Base-by-base conservation (phyloP, 2,329 filamentous ascomycete genomes). In the Penicillium capsulatum region DNA sequence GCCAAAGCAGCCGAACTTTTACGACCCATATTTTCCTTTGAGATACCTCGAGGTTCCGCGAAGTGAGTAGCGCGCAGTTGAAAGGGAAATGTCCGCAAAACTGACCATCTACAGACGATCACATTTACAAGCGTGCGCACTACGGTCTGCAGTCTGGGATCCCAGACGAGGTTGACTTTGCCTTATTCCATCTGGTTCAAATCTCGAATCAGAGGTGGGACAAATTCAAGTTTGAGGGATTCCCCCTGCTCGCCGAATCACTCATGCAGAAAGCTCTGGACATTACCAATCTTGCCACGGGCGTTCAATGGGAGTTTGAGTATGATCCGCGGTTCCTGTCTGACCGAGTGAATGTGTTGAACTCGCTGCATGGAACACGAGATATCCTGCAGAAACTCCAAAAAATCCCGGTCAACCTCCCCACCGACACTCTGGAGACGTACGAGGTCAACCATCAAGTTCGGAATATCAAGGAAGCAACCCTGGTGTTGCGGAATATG, bases 201-300 rank as follows among this genome's bases (percentile, higher is more conserved):
- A 96, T 97, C 17, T 96, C 90, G 0, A 92, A 84, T 58, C 90
- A 97, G 64, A 80, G 90, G 30, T 91, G 91, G 31, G 92, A 97
- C 61, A 95, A 95, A 65, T 96, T 94, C 67, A 85, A 87, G 45
- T 96, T 97, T 51, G 89, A 94, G 54, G 86, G 87, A 4, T 97
- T 96, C 53, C 84, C 86, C 1, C 83, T 87, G 7, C 75, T 98
- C 17, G 87, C 88, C 0, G 92, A 97, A 64, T 86, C 86, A 3
- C 75, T 98, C 7, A 81, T 94, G 39, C 84, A 89, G 45, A 94
- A 94, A 59, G 82, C 85, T 2, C 72, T 96, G 34, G 80, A 90
- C 47, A 76, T 94, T 28, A 84, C 84, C 40, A 76, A 74, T 32
- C 68, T 95, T 9, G 94, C 90, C 65, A 92, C 89, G 59, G 76